Conservation (phyloP, 2,329 filamentous ascomycete species). For the Colletotrichum liaoningense region DNA sequence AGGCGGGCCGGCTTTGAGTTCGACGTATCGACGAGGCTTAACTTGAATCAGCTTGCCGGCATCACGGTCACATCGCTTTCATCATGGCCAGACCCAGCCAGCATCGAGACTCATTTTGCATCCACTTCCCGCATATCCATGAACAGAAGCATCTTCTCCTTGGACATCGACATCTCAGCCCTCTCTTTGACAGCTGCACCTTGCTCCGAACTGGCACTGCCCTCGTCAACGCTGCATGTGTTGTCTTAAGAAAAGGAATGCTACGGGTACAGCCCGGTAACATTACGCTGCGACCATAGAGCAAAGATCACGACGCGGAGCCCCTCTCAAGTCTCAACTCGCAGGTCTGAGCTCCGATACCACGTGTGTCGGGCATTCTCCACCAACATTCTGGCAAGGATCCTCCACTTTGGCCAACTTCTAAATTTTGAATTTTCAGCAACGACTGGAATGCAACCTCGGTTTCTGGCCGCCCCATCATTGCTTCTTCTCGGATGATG, state of each 20-base stretch:
- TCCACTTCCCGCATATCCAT: neutral
- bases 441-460: neutral
- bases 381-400: neutral
- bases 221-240: neutral
- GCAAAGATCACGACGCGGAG: neutral
- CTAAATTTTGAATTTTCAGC: neutral
- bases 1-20: neutral
- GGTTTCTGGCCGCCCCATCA: neutral
- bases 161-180: neutral
- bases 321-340: neutral
- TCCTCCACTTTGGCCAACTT: neutral
- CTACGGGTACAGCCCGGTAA: neutral
- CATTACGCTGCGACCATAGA: neutral
- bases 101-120: neutral
- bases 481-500: neutral
- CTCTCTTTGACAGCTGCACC: neutral
- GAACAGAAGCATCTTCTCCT: neutral
- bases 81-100: neutral
- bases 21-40: neutral
- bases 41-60: conserved; percentile 1
- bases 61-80: conserved; percentile 6
- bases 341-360: neutral
- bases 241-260: neutral
- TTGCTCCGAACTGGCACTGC: neutral
- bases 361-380: neutral